Conservation (phyloP, 2,329 filamentous ascomycete species). For the Cladorrhinum sp. region DNA sequence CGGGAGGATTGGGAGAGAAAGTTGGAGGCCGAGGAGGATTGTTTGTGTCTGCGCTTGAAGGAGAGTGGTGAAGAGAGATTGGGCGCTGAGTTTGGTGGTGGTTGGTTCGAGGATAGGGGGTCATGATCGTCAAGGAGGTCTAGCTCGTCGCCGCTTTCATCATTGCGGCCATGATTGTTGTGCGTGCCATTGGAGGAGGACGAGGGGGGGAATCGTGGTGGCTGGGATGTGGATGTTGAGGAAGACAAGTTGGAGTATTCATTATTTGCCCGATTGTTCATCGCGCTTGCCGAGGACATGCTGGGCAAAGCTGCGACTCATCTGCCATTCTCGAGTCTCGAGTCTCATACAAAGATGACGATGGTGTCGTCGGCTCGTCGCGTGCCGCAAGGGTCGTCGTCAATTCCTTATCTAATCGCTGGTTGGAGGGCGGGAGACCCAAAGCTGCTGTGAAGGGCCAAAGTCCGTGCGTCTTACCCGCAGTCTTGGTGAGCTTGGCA, state of each 20-base stretch:
- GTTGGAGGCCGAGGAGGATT: conserved; percentile 34
- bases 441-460: not conserved
- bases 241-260: not conserved
- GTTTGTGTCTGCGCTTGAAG: conserved; percentile 68
- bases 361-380: not conserved
- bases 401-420: not conserved
- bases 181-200: not conserved
- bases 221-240: conserved; percentile 12
- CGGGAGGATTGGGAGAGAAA: conserved; percentile 44
- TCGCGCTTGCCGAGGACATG: conserved; percentile 21
- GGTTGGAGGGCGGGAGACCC: not conserved
- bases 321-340: conserved; percentile 13
- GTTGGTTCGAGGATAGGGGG: conserved; percentile 46
- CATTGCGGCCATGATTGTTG: conserved; percentile 8
- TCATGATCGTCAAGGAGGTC: conserved; percentile 38
- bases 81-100: conserved; percentile 43
- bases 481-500: not conserved
- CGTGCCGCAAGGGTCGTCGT: not conserved
- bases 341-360: not conserved
- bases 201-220: conserved; percentile 5
- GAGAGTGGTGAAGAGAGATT: conserved; percentile 55
- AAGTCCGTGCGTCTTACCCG: not conserved
- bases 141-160: conserved; percentile 42
- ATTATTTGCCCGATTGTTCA: conserved; percentile 16
- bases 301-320: not conserved